Evolutionary conservation across 176 grass and related monocot genomes (phyloP).

Genomic region (Bromus sterilis): DNA sequence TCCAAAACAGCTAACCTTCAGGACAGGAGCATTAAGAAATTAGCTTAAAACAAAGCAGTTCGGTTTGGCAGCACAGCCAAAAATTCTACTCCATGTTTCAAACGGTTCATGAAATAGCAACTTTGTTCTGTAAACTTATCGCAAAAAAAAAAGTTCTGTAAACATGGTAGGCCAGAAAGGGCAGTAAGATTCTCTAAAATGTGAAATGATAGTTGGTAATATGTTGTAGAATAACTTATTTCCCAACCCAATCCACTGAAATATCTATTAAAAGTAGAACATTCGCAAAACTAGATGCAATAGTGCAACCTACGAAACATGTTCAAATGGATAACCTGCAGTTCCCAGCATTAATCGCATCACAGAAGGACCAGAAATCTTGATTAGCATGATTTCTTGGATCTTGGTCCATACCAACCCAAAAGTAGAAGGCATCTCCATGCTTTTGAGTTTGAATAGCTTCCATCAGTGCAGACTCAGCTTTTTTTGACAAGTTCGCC

Average conservation of each 20-base stretch:
- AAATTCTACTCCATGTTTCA: background rate
- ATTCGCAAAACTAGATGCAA: background rate
- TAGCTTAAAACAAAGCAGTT: slow-evolving; percentile 12
- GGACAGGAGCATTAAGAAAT: slow-evolving; percentile 11
- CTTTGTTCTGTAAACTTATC: too few species aligned
- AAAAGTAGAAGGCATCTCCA: slow-evolving; percentile 99
- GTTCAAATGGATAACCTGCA: slow-evolving; percentile 64
- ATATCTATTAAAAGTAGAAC: background rate
- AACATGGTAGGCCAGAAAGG: background rate
- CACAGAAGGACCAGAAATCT: slow-evolving; percentile 96
- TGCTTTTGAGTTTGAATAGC: slow-evolving; percentile 64
- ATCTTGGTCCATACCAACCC: slow-evolving; percentile 91
- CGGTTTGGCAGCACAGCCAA: background rate
- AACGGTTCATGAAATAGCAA: background rate
- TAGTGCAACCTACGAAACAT: background rate
- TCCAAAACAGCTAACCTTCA: slow-evolving; percentile 65
- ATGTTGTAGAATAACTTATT: slow-evolving; percentile 1
- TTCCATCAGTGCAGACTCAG: slow-evolving; percentile 70
- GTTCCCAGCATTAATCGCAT: slow-evolving; percentile 90
- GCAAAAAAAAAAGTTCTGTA: too few species aligned
- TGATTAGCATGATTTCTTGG: slow-evolving; percentile 47
- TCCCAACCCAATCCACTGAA: background rate
- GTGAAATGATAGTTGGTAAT: background rate
- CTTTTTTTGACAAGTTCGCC: slow-evolving; percentile 59
- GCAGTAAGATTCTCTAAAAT: background rate